Base-by-base conservation (phyloP, 2,329 filamentous ascomycete species). In the Fusarium sp. region DNA sequence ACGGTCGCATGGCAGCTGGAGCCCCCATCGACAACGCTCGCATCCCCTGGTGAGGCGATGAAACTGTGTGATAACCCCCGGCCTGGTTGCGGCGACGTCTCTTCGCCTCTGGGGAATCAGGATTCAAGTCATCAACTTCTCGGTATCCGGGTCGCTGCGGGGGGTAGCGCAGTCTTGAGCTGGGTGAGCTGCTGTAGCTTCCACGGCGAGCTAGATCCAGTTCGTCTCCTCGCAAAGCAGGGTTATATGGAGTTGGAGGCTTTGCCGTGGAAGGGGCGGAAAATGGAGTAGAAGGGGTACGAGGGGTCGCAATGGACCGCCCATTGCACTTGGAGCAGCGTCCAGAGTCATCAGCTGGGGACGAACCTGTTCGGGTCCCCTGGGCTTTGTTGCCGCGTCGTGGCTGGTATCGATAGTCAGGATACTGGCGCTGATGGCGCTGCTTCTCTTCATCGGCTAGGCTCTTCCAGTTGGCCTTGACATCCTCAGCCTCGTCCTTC, bases 381-480 rank as follows among this genome's bases (percentile, higher is more conserved):
- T 78, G 75, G 4, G 66, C 67, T 61, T 77, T 77, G 62, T 74
- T 74, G 69, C 86, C 87, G 34, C 92, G 87, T 18, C 92, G 90
- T 34, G 96, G 96, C 78, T 97, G 93, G 77, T 98, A 99, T 68
- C 93, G 90, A 81, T 99, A 99, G 71, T 93, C 91, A 2, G 96
- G 96, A 78, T 97, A 97, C 80, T 94, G 92, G 69, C 90, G 89
- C 75, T 93, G 90, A 79, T 99, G 96, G 16, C 92, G 90, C 66
- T 89, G 84, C 83, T 98, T 98, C 79, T 98, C 96, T 81, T 97
- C 92, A 81, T 96, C 93, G 65, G 96, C 96, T 61, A 97, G 86
- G 65, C 86, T 86, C 79, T 96, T 97, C 96, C 96, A 99, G 78
- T 90, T 87, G 69, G 89, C 87, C 81, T 97, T 97, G 62, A 90